A percentile compares a stretch with the other conserved stretches of the same genome.
Evolutionary conservation across 2,329 filamentous ascomycete species (phyloP).

Genomic region (Alternaria novae-zelandiae): DNA sequence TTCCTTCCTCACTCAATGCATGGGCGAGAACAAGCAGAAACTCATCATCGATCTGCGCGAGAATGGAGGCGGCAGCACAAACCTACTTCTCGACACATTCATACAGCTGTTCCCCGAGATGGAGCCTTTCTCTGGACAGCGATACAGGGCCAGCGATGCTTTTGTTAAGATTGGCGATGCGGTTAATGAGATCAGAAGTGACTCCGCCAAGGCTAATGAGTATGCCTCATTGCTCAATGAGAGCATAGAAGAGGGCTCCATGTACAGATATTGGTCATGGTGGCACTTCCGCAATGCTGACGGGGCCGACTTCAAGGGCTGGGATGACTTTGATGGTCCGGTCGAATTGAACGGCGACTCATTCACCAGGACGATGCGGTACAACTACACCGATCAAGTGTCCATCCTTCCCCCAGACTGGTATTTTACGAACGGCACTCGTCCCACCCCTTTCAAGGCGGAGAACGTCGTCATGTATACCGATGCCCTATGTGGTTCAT

Average conservation of each 20-base stretch:
- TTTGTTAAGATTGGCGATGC: constrained; percentile 29
- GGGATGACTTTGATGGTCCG: constrained; percentile 54
- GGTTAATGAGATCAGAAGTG: constrained; percentile 28
- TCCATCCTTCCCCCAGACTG: constrained; percentile 20
- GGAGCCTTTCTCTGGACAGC: constrained; percentile 45
- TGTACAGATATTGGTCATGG: constrained; percentile 29
- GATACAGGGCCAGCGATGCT: constrained; percentile 26
- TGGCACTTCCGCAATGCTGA: constrained; percentile 33
- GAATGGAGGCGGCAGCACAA: constrained; percentile 62
- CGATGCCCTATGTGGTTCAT: constrained; percentile 64
- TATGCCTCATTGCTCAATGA: constrained; percentile 8
- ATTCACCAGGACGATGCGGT: constrained; percentile 47
- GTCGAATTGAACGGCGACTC: constrained; percentile 41
- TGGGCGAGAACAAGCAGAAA: constrained; percentile 58
- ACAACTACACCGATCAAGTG: constrained; percentile 30
- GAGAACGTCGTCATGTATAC: constrained; percentile 53
- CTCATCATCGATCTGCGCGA: constrained; percentile 67
- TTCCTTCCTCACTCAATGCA: constrained; percentile 54
- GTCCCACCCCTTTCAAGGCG: constrained; percentile 44
- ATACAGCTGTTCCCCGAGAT: constrained; percentile 58
- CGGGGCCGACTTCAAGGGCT: constrained; percentile 47
- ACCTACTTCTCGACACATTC: constrained; percentile 51
- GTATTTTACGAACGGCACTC: constrained; percentile 25
- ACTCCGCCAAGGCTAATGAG: constrained; percentile 4
- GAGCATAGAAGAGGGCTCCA: constrained; percentile 15